Evolutionary conservation across 2,329 filamentous ascomycete species (phyloP), one percentile per base, ranked within the genome.

Genomic region (Dissoconium aciculare): DNA sequence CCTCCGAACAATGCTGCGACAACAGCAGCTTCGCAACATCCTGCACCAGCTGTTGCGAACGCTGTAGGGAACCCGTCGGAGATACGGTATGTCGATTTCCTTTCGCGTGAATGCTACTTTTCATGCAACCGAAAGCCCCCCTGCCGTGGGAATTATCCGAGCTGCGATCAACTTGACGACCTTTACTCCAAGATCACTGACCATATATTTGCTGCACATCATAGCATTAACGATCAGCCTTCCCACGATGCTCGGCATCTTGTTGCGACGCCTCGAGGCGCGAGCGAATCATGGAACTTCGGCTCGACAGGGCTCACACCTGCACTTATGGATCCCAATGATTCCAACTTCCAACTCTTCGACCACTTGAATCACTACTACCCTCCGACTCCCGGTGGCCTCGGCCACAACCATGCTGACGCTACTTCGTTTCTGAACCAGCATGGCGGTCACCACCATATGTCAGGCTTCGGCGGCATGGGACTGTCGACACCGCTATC

Each of bases 301-400:
- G 43, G 40, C 24, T 40, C 43, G 27, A 50, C 52, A 28, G 52
- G 52, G 21, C 84, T 93, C 49, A 92, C 85, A 2, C 83, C 85
- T 3, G 89, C 84, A 13, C 64, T 92, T 34, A 69, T 95, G 51
- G 87, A 95, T 51, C 74, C 83, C 11, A 83, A 78, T 53, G 79
- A 81, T 16, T 82, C 82, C 53, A 71, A 74, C 14, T 94, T 93
- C 56, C 67, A 73, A 36, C 67, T 68, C 33, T 87, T 92, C 49
- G 82, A 80, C 55, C 79, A 85, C 41, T 71, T 78, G 27, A 71
- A 79, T 11, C 80, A 77, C 10, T 89, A 89, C 56, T 94, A 92
- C 57, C 85, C 83, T 5, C 81, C 85, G 2, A 91, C 82, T 1
- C 79, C 83, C 2, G 81, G 79, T 40, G 79, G 78, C 27, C 8